Evolutionary conservation across 1,284 basidiomycete species (phyloP).

Genomic region (Apiotrichum montevideense): DNA sequence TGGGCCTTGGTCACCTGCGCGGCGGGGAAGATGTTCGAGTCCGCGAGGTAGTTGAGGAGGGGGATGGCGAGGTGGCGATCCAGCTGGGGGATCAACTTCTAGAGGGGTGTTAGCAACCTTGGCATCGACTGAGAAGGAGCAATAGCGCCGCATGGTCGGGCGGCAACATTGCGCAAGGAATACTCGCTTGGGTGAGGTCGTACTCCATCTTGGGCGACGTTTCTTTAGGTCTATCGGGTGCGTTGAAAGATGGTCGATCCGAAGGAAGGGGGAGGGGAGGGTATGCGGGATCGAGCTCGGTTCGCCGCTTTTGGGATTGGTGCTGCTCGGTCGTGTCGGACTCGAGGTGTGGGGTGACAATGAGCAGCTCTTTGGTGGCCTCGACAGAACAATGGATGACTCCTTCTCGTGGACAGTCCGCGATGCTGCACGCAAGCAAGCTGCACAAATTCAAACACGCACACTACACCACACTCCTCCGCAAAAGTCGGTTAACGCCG

Average conservation of each 20-base stretch:
- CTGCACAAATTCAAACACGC: too few relatives aligned
- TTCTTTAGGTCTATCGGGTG: neutral
- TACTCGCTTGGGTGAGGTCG: slow-evolving; percentile 62
- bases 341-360: slow-evolving; percentile 10
- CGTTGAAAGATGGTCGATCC: neutral
- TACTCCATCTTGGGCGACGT: slow-evolving; percentile 58
- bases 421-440: too few relatives aligned
- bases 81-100: slow-evolving; percentile 85
- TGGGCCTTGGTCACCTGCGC: slow-evolving; percentile 44
- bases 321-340: slow-evolving; percentile 9
- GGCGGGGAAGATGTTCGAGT: slow-evolving; percentile 42
- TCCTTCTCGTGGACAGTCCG: too few relatives aligned
- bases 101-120: slow-evolving; percentile 27
- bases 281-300: neutral
- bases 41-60: slow-evolving; percentile 76
- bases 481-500: neutral
- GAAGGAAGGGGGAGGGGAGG: neutral
- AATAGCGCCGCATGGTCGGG: neutral
- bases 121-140: neutral
- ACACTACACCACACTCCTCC: neutral
- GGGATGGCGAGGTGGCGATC: slow-evolving; percentile 93
- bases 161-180: neutral
- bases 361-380: neutral
- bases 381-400: slow-evolving; percentile 1
- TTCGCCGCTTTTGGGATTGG: slow-evolving; percentile 6